A percentile compares a stretch with the other conserved stretches of the same genome.
Evolutionary conservation across 139 green algal genomes (phyloP).

Genomic region (Monoraphidium neglectum): DNA sequence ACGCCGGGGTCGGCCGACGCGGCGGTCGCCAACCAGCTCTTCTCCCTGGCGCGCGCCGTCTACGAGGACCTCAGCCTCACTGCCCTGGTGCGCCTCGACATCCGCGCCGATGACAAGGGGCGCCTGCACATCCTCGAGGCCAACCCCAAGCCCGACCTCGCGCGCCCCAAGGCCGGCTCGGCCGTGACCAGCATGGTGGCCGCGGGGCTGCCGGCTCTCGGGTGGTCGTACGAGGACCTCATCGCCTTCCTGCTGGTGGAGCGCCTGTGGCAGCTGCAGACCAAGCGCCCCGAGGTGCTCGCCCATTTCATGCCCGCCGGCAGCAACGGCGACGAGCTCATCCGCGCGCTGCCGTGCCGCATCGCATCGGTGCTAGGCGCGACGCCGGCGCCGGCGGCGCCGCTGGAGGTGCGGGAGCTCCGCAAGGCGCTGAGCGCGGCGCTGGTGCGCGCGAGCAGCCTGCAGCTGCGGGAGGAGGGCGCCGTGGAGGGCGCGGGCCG

Average conservation of each 20-base stretch:
- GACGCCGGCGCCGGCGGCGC: no score
- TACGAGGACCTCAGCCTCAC: conserved; percentile 10
- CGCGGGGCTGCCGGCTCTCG: neutral
- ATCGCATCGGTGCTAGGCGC: no score
- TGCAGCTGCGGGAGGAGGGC: no score
- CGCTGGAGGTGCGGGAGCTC: no score
- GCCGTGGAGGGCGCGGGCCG: no score
- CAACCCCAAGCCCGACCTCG: conserved; percentile 16
- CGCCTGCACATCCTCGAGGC: conserved; percentile 7
- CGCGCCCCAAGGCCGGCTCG: neutral
- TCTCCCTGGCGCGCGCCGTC: neutral
- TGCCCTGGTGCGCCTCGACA: conserved; percentile 5
- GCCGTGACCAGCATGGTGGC: conserved; percentile 9
- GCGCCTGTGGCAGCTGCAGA: conserved; percentile 10
- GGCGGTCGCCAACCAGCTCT: neutral
- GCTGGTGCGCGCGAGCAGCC: no score
- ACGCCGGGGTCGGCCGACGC: neutral
- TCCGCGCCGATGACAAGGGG: conserved; percentile 2
- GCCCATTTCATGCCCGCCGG: neutral
- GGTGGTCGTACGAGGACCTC: conserved; percentile 11
- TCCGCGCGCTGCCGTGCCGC: neutral
- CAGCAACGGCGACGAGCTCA: neutral
- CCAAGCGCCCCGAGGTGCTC: neutral
- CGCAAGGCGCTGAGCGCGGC: no score
- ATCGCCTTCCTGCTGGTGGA: conserved; percentile 1